phyloP scores from a whole-genome alignment of 1,139 yeast species.

The Suhomyces atakaporum region DNA sequence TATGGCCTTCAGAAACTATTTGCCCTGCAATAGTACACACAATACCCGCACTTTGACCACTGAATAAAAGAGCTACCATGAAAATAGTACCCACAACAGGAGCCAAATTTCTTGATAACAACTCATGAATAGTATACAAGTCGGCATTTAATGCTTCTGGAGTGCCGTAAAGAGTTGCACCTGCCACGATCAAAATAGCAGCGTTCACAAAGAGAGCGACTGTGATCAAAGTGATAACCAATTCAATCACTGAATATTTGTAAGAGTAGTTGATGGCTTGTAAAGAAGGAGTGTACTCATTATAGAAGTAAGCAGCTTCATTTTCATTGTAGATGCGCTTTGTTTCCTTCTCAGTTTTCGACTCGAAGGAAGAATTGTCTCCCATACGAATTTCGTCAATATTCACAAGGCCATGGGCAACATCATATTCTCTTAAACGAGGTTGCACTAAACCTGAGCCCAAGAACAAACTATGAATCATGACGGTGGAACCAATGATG shows the following conservation, averaged over 20 bases:
- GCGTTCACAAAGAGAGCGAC: conserved; percentile 77
- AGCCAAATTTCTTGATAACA: conserved; percentile 60
- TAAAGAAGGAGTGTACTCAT: conserved; percentile 61
- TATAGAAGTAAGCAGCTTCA: conserved; percentile 23
- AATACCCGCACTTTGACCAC: conserved; percentile 81
- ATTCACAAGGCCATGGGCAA: conserved; percentile 42
- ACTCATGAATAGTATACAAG: conserved; percentile 68
- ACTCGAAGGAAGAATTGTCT: conserved; percentile 1
- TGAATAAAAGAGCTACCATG: conserved; percentile 71
- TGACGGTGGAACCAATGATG: conserved; percentile 79
- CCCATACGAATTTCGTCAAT: conserved; percentile 20
- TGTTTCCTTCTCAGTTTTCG: conserved; percentile 17
- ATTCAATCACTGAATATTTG: conserved; percentile 64
- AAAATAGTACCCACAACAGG: conserved; percentile 73
- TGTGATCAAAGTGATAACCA: conserved; percentile 63
- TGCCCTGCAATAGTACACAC: conserved; percentile 84
- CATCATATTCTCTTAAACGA: conserved; percentile 63
- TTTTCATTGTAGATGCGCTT: conserved; percentile 12
- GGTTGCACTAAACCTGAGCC: conserved; percentile 80
- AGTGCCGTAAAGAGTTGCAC: conserved; percentile 62
- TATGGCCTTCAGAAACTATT: conserved; percentile 76
- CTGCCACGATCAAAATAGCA: conserved; percentile 73
- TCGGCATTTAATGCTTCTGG: conserved; percentile 72
- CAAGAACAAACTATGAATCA: conserved; percentile 77
- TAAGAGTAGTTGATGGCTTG: conserved; percentile 68